phyloP scores from a whole-genome alignment of 768 basidiomycete species.

The Pleurotus ostreatus region DNA sequence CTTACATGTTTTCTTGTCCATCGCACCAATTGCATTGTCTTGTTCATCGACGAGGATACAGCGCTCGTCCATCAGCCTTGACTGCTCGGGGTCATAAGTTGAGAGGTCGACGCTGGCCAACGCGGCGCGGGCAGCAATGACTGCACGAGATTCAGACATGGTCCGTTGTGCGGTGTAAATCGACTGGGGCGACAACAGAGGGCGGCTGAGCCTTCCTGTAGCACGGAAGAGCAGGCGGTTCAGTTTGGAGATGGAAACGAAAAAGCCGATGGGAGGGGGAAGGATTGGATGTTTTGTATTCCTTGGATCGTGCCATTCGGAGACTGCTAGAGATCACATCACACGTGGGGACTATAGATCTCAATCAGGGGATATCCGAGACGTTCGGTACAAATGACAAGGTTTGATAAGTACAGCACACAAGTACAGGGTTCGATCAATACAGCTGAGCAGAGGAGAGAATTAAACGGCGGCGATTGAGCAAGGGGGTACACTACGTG shows the following conservation, averaged over 20 bases:
- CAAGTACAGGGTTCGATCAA: background rate
- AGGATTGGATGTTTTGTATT: background rate
- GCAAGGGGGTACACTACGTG: background rate
- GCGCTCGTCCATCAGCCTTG: constrained; percentile 91
- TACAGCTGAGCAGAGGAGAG: no score
- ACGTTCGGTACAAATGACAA: background rate
- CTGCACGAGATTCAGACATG: constrained; percentile 53
- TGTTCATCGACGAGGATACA: constrained; percentile 91
- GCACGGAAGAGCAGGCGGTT: background rate
- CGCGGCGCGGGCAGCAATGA: constrained; percentile 55
- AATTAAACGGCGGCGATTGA: no score
- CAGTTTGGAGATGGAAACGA: constrained; percentile 5
- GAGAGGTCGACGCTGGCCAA: constrained; percentile 77
- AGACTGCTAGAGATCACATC: background rate
- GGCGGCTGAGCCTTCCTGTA: background rate
- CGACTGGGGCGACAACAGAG: background rate
- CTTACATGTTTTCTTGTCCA: constrained; percentile 96
- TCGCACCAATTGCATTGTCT: constrained; percentile 78
- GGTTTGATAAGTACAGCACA: background rate
- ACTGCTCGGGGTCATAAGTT: constrained; percentile 88
- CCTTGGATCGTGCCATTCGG: background rate
- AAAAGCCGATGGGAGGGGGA: background rate
- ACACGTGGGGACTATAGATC: background rate
- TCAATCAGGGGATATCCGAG: background rate
- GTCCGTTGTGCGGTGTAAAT: background rate